Evolutionary conservation across 1,139 yeast genomes (phyloP).

Genomic region (Sugiyamaella sp.): DNA sequence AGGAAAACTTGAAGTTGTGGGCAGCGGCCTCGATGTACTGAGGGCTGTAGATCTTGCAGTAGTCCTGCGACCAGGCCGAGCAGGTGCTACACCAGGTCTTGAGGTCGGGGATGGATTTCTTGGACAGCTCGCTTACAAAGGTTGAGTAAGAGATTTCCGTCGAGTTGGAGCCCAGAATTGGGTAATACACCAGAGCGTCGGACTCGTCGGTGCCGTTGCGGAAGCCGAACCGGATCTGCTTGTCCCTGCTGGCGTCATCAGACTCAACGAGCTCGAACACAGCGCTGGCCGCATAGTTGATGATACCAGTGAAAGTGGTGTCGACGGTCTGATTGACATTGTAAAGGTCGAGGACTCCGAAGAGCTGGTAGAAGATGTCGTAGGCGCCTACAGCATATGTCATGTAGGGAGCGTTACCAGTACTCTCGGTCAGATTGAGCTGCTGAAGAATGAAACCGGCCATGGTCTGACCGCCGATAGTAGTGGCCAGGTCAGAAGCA

Average conservation of each 20-base stretch:
- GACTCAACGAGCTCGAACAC: constrained; percentile 47
- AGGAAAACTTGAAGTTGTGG: constrained; percentile 34
- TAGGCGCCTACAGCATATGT: constrained; percentile 49
- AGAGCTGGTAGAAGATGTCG: constrained; percentile 47
- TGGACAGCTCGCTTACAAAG: constrained; percentile 38
- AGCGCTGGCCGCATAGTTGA: constrained; percentile 48
- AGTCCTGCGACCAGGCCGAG: constrained; percentile 32
- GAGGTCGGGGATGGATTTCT: constrained; percentile 38
- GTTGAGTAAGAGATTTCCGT: constrained; percentile 43
- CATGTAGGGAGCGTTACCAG: constrained; percentile 42
- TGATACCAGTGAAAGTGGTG: constrained; percentile 47
- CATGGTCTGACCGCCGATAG: constrained; percentile 47
- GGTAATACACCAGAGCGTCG: constrained; percentile 38
- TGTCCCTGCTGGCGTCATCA: constrained; percentile 33
- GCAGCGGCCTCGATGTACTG: constrained; percentile 30
- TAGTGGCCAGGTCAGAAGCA: constrained; percentile 36
- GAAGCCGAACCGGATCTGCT: constrained; percentile 48
- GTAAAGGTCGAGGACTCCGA: constrained; percentile 43
- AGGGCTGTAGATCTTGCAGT: constrained; percentile 43
- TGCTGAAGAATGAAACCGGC: constrained; percentile 41
- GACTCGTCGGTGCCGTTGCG: constrained; percentile 48
- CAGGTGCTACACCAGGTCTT: constrained; percentile 47
- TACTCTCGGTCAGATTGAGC: constrained; percentile 43
- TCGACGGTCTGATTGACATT: constrained; percentile 37
- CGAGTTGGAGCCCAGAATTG: constrained; percentile 43